Evolutionary conservation across 2,329 filamentous ascomycete genomes (phyloP), one percentile per base, ranked within the genome.

Genomic region (Ustulina deusta): DNA sequence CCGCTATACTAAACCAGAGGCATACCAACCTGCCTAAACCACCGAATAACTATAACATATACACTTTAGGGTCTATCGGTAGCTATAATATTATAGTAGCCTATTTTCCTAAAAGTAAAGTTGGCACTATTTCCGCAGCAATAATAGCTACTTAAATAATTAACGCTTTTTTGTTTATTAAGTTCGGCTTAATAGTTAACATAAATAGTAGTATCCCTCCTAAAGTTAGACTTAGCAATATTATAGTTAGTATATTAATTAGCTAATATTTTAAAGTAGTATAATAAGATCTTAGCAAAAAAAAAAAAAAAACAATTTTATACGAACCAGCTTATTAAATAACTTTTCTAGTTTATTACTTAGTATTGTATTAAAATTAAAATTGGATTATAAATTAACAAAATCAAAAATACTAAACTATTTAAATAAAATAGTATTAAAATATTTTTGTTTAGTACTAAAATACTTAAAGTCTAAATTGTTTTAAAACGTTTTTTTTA

Each of bases 141-240:
- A 71, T 70, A 1, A 76, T 78, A 2, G 77, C 77, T 1, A 74
- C 66, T 27, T 68, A 76, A 20, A 78, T 81, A 73, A 61, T 63
- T 15, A 58, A 69, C 6, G 75, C 74, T 4, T 82, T 81, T 65
- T 70, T 73, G 13, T 68, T 63, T 22, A 79, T 83, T 36, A 74
- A 71, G 22, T 75, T 83, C 44, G 78, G 77, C 2, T 73, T 85
- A 1, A 78, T 85, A 76, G 81, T 84, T 0, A 82, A 82, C 20
- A 80, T 84, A 42, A 82, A 79, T 15, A 72, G 75, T 27, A 76
- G 74, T 22, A 57, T 74, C 34, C 67, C 73, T 17, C 22, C 17
- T 6, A 63, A 72, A 38, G 62, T 75, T 34, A 63, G 70, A 20
- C 66, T 77, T 0, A 74, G 75, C 10, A 75, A 76, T 65, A 66